Evolutionary conservation across 1,284 basidiomycete species (phyloP).

Genomic region (Papiliotrema flavescens): DNA sequence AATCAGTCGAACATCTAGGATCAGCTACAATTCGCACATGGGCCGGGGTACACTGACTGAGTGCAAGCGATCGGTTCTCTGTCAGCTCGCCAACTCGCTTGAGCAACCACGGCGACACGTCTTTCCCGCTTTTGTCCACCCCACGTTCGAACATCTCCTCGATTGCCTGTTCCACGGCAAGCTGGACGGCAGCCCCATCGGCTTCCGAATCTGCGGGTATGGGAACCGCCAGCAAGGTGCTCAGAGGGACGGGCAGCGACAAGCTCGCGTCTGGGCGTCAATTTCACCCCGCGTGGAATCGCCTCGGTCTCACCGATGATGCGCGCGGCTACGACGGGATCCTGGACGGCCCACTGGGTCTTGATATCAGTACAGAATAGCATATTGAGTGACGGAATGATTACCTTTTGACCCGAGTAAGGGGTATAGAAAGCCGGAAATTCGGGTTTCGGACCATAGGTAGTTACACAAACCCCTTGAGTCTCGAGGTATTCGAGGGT

Average conservation of each 20-base stretch:
- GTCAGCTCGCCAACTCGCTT: slow-evolving; percentile 79
- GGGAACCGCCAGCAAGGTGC: slow-evolving; percentile 78
- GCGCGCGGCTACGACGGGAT: slow-evolving; percentile 60
- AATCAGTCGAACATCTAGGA: slow-evolving; percentile 79
- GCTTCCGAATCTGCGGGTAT: slow-evolving; percentile 75
- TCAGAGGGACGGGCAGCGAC: slow-evolving; percentile 38
- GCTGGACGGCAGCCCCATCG: slow-evolving; percentile 67
- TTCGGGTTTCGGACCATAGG: slow-evolving; percentile 68
- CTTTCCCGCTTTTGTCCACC: slow-evolving; percentile 77
- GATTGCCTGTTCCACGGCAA: slow-evolving; percentile 79
- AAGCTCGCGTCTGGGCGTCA: slow-evolving; percentile 36
- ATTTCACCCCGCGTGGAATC: neutral
- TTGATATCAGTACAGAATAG: slow-evolving; percentile 28
- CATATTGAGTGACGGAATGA: slow-evolving; percentile 5
- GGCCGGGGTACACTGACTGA: slow-evolving; percentile 59
- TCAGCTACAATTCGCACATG: neutral
- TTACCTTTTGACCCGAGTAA: slow-evolving; percentile 73
- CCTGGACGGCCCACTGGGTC: slow-evolving; percentile 66
- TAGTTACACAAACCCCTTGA: slow-evolving; percentile 84
- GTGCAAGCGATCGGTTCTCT: slow-evolving; percentile 65
- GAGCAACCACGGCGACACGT: slow-evolving; percentile 93
- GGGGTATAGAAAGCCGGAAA: slow-evolving; percentile 96
- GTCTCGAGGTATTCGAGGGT: slow-evolving; percentile 98
- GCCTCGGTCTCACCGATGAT: slow-evolving; percentile 60
- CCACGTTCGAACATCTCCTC: slow-evolving; percentile 77